Base-by-base conservation (phyloP, 73 alveolate genomes). In the Stentor roeselii region DNA sequence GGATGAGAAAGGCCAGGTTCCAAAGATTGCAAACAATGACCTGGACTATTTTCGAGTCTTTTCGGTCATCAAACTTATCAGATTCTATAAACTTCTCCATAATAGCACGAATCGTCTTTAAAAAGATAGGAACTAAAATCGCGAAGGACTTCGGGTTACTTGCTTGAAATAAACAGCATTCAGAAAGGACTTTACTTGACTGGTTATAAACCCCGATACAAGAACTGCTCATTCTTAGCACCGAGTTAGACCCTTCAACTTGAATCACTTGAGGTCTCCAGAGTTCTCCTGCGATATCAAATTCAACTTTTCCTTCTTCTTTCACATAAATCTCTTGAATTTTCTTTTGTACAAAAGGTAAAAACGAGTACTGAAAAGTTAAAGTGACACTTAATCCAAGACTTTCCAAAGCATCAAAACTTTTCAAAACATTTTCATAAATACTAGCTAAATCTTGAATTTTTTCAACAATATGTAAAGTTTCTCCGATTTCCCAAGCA, bases 401-500 rank as follows among this genome's bases (percentile, higher is more conserved):
- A 15, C 34, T 36, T 21, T 67, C 80, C 41, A 67, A 67, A 2
- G 41, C 37, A 32, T 67, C 80, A 67, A 21, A 67, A 32, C 41
- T 21, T 40, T 67, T 67, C 15, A 67, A 40, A 2, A 67, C 34
- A 30, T 32, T 34, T 67, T 67, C 27, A 11, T 27, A 2, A 32
- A 2, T 67, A 30, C 21, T 67, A n/a, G 80, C 80, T n/a, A 67
- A 40, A 21, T 67, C 80, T 1, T 67, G 50, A 2, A 67, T 67
- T 21, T 67, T 67, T 67, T 67, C 80, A 34, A 67, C 0, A 1
- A 67, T 21, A 34, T 67, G 37, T 11, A 67, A 67, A 1, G n/a
- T 21, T 67, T 67, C 80, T 15, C 80, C 80, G 0, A 67, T 67
- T 21, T 67, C 80, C 80, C 80, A 67, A 34, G 80, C 80, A 34